Conservation (phyloP, 179 eudicot species). For the Nepenthes alata region DNA sequence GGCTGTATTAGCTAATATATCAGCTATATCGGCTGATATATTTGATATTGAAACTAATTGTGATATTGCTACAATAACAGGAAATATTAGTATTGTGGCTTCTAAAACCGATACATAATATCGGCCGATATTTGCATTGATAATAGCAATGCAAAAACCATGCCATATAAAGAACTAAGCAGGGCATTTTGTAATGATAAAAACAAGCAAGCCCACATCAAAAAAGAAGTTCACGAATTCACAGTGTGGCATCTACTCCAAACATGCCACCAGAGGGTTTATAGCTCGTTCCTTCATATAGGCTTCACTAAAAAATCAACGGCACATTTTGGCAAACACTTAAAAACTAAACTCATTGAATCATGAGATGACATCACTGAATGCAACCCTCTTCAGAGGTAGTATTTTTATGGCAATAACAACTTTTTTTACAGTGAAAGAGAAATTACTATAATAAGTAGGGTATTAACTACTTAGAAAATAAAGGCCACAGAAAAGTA, state of each 20-base stretch:
- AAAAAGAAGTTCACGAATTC: conserved; percentile 16
- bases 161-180: too few relatives aligned
- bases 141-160: too few relatives aligned
- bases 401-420: neutral
- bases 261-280: conserved; percentile 80
- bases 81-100: too few relatives aligned
- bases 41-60: too few relatives aligned
- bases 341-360: conserved; percentile 68
- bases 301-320: conserved; percentile 78
- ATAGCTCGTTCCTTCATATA: conserved; percentile 70
- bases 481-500: too few relatives aligned
- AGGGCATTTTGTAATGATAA: too few relatives aligned
- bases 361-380: conserved; percentile 92
- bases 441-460: neutral
- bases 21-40: too few relatives aligned
- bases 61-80: too few relatives aligned
- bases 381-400: conserved; percentile 16
- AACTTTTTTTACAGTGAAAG: neutral
- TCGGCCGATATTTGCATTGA: too few relatives aligned
- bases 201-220: too few relatives aligned
- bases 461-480: neutral
- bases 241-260: conserved; percentile 82
- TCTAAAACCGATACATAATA: too few relatives aligned
- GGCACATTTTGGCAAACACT: conserved; percentile 74
- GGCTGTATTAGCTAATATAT: too few relatives aligned